Percentiles rank a stretch among this genome's conserved stretches.
These are phyloP conservation scores for Phoma herbarum DNA, from an alignment of 2,329 filamentous ascomycete genomes.

Conservation along the genomic window DNA sequence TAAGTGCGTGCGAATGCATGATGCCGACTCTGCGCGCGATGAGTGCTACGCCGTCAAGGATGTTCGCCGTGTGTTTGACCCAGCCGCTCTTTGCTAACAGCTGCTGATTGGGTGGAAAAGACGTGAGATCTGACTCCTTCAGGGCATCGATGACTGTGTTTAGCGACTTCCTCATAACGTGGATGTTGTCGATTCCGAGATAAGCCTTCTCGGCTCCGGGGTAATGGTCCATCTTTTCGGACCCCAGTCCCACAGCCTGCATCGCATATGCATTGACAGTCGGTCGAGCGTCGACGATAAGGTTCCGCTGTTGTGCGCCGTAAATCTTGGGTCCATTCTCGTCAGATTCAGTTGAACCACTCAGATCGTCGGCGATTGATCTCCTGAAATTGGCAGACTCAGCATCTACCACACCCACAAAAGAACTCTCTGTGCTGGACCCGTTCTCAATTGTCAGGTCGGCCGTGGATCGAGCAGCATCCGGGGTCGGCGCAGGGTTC, in stretches of 20 bases:
- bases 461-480: conserved; percentile 32
- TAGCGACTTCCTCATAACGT: conserved; percentile 94
- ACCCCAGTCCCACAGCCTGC: conserved; percentile 90
- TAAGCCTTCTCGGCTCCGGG: conserved; percentile 90
- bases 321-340: conserved; percentile 65
- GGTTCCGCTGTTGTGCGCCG: conserved; percentile 89
- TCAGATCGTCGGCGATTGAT: conserved; percentile 39
- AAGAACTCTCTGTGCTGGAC: conserved; percentile 47
- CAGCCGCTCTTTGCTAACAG: conserved; percentile 84
- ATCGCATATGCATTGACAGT: conserved; percentile 95
- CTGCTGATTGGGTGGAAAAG: conserved; percentile 82
- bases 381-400: conserved; percentile 27
- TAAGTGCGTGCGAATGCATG: conserved; percentile 91
- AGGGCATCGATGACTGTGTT: conserved; percentile 87
- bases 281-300: conserved; percentile 95
- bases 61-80: conserved; percentile 85
- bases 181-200: conserved; percentile 96
- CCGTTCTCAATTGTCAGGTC: conserved; percentile 48
- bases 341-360: conserved; percentile 50
- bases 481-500: conserved; percentile 37
- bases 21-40: conserved; percentile 90
- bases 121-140: conserved; percentile 89
- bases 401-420: conserved; percentile 42
- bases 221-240: conserved; percentile 98
- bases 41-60: conserved; percentile 83